Conservation (phyloP, 768 basidiomycete species). For the Grammothele lineata region DNA sequence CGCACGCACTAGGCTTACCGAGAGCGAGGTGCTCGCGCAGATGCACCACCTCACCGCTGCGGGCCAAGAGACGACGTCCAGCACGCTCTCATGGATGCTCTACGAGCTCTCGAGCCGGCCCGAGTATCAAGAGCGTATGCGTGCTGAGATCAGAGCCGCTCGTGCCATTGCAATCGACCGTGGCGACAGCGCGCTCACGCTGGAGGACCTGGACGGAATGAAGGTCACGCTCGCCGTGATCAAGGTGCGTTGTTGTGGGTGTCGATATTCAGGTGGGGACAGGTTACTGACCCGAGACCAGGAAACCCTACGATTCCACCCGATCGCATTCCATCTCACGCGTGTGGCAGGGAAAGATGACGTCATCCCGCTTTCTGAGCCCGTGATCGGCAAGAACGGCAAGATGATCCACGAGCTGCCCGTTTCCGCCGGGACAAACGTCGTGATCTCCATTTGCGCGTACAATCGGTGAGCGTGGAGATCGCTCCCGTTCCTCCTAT, state of each 20-base stretch:
- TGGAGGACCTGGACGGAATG: conserved; percentile 3
- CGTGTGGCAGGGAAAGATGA: conserved; percentile 24
- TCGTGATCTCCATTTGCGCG: neutral
- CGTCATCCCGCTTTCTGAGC: conserved; percentile 28
- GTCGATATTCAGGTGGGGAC: too few relatives aligned
- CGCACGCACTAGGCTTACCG: conserved; percentile 1
- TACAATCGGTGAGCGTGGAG: conserved; percentile 9
- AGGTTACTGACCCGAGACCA: neutral
- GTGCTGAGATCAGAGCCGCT: conserved; percentile 4
- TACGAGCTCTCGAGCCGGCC: neutral
- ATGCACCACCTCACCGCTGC: conserved; percentile 4
- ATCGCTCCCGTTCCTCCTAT: neutral
- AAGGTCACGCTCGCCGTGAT: neutral
- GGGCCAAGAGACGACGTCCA: conserved; percentile 3
- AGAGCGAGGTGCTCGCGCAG: conserved; percentile 10
- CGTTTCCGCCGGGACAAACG: conserved; percentile 33
- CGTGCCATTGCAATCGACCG: neutral
- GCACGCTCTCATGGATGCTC: neutral
- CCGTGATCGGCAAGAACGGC: conserved; percentile 25
- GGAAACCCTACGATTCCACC: conserved; percentile 20
- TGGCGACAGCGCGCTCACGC: conserved; percentile 5
- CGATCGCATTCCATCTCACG: conserved; percentile 13
- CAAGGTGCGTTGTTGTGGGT: conserved; percentile 20
- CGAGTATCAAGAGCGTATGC: conserved; percentile 3
- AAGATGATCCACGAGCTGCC: conserved; percentile 21